Base-by-base conservation (phyloP, 2,329 filamentous ascomycete species). In the Penicillium sp. region DNA sequence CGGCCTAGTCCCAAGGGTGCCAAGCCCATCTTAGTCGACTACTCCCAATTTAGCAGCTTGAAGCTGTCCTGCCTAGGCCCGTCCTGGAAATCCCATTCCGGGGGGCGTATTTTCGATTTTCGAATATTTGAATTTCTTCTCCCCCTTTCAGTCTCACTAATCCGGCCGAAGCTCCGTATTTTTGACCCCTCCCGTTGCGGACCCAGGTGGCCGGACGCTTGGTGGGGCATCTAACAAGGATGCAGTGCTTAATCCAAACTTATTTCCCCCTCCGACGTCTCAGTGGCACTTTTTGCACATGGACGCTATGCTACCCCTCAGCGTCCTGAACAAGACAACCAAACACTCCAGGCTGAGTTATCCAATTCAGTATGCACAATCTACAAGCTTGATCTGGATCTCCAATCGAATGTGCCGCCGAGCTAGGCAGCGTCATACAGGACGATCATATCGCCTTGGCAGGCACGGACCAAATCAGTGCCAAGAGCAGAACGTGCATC, bases 231-330 rank as follows among this genome's bases (percentile, higher is more conserved):
- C 48, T 26, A 4, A 40, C 57, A 55, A 56, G 52, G 55, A 59
- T 63, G 44, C 53, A 56, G 54, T 65, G 62, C 61, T 63, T 65
- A 63, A 59, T 55, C 55, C 50, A 49, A 45, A 32, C 29, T 11
- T 53, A 46, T 48, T 35, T 18, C 25, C 28, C 33, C 32, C 18
- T 18, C 11, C 29, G 29, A 32, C 29, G 11, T 11, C 29, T 32
- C 29, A 32, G 29, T 18, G 18, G 18, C 18, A 18, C 18, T 18
- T 18, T 18, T 18, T 18, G 18, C 18, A 18, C 18, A 18, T 18
- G 18, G 18, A 18, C 18, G 18, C 18, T 24, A 18, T 3, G 18
- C 18, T 24, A 25, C 24, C 12, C 41, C 34, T 29, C 33, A 35
- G 33, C 42, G 11, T 11, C 13, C 12, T 26, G 38, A 4, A 26